Percentiles rank a stretch among this genome's conserved stretches.
phyloP scores from a whole-genome alignment of 176 grass and related monocot genomes.

The Oryza meyeriana region DNA sequence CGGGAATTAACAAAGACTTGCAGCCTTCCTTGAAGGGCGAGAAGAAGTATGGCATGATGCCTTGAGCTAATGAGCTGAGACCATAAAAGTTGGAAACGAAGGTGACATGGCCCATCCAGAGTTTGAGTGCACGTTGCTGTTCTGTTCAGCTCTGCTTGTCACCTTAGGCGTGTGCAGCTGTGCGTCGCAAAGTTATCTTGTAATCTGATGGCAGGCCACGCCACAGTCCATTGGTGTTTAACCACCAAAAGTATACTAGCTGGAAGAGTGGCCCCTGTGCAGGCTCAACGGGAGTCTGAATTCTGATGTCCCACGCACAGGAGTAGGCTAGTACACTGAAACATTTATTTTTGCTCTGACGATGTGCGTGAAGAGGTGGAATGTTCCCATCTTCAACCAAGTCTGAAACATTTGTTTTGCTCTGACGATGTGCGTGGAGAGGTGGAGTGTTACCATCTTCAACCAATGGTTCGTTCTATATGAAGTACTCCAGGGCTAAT shows the following conservation, averaged over 20 bases:
- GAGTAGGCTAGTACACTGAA: background rate
- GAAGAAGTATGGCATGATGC: background rate
- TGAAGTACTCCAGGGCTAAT: too few relatives aligned
- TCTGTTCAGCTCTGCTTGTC: background rate
- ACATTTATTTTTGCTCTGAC: background rate
- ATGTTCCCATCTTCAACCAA: background rate
- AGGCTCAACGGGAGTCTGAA: background rate
- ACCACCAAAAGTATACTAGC: background rate
- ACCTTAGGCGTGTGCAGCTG: background rate
- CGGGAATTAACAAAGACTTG: background rate
- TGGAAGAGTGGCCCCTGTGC: background rate
- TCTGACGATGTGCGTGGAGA: background rate
- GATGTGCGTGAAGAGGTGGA: background rate
- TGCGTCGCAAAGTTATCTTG: background rate
- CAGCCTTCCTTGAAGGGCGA: conserved; percentile 6
- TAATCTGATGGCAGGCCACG: background rate
- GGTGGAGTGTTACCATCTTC: background rate
- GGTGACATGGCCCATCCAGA: too few relatives aligned
- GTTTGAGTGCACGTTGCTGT: background rate
- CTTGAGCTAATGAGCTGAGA: background rate
- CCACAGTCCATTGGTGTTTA: background rate
- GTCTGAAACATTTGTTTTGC: background rate
- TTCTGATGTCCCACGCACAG: background rate
- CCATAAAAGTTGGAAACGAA: background rate
- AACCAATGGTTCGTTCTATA: background rate